phyloP scores from a whole-genome alignment of 2,329 filamentous ascomycete species.

The Polytolypa hystricis region DNA sequence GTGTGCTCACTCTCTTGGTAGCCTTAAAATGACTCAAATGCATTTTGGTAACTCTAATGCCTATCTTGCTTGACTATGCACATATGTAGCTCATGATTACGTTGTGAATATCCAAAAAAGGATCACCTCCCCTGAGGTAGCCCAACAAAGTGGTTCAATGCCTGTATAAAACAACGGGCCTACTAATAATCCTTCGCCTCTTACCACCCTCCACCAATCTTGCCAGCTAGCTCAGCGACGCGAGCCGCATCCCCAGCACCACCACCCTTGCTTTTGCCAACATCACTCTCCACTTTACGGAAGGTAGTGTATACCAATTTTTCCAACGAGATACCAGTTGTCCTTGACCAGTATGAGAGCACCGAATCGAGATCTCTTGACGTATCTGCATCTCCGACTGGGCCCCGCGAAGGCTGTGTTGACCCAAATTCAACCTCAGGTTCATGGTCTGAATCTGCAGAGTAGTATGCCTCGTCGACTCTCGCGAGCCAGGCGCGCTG shows the following conservation, averaged over 20 bases:
- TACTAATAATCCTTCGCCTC: no score
- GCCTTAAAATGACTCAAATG: no score
- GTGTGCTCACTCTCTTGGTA: no score
- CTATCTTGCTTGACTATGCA: no score
- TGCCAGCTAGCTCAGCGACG: constrained; percentile 79
- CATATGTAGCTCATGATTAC: no score
- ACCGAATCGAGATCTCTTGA: constrained; percentile 33
- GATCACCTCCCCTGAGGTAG: no score
- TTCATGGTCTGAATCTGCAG: constrained; percentile 49
- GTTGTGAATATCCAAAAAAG: no score
- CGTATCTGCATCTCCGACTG: constrained; percentile 18
- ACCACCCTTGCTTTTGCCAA: constrained; percentile 58
- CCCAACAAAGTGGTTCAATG: no score
- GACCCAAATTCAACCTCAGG: constrained; percentile 20
- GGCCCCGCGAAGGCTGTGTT: constrained; percentile 15
- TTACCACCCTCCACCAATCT: constrained; percentile 90
- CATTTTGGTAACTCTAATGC: no score
- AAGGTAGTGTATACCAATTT: constrained; percentile 77
- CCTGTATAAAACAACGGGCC: no score
- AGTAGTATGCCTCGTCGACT: constrained; percentile 87
- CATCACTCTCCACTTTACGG: constrained; percentile 86
- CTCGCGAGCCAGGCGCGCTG: constrained; percentile 76
- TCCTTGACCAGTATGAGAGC: constrained; percentile 62
- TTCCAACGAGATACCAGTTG: constrained; percentile 59
- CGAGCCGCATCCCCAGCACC: constrained; percentile 60